A percentile compares a stretch with the other conserved stretches of the same genome.
Conservation (phyloP, 23 red algal genomes). For the Cyanidium caldarium region DNA sequence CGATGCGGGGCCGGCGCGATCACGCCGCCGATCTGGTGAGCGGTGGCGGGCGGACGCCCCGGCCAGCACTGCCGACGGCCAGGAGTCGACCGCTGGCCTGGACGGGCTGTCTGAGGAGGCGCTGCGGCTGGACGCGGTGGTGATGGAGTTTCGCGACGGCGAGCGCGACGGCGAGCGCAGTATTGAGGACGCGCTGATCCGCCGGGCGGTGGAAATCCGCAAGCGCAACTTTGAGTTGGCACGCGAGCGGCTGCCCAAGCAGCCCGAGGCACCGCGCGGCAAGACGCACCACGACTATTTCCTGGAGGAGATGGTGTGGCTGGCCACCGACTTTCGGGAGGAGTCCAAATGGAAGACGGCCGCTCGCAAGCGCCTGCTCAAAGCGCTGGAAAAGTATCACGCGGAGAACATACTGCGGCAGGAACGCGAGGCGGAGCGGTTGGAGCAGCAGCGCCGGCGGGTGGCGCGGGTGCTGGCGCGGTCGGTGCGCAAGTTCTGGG, state of each 20-base stretch:
- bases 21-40: no score
- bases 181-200: background rate
- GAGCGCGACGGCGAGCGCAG: background rate
- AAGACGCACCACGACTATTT: slow-evolving; percentile 85
- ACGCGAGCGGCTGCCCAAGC: slow-evolving; percentile 69
- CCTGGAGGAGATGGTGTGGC: slow-evolving; percentile 69
- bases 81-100: background rate
- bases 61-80: no score
- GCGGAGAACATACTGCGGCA: slow-evolving; percentile 25
- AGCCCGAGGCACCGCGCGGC: slow-evolving; percentile 68
- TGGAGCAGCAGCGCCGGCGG: background rate
- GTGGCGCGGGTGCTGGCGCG: slow-evolving; percentile 10
- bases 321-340: slow-evolving; percentile 71
- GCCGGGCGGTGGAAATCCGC: slow-evolving; percentile 24
- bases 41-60: no score
- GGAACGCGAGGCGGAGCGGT: slow-evolving; percentile 4
- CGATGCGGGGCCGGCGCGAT: no score
- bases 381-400: background rate
- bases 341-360: slow-evolving; percentile 67
- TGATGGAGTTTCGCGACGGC: background rate
- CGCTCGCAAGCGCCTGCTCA: background rate
- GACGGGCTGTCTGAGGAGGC: background rate
- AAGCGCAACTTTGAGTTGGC: slow-evolving; percentile 76
- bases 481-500: slow-evolving; percentile 73
- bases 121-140: background rate